phyloP scores from a whole-genome alignment of 1,284 basidiomycete species.

The Caloboletus inedulis region DNA sequence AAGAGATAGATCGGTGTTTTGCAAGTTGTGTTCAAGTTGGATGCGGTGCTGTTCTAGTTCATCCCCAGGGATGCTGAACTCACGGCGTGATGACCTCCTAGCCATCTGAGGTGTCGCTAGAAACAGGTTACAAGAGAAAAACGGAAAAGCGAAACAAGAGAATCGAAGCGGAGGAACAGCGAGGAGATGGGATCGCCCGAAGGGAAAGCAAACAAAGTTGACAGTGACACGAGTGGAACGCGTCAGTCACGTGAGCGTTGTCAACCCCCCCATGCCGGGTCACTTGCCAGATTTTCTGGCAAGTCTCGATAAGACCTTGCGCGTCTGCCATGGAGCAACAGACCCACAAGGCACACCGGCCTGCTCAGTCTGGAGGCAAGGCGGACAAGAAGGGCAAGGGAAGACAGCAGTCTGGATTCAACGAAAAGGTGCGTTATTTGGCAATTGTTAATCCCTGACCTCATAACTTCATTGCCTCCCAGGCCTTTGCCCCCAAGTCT shows the following conservation, averaged over 20 bases:
- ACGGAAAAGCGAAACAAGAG: conserved; percentile 14
- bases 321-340: conserved; percentile 54
- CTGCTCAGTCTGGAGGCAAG: conserved; percentile 69
- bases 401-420: conserved; percentile 75
- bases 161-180: conserved; percentile 2
- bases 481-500: conserved; percentile 95
- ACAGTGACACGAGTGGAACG: conserved; percentile 16
- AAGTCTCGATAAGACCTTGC: neutral
- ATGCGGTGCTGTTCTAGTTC: conserved; percentile 69
- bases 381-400: conserved; percentile 76
- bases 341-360: conserved; percentile 75
- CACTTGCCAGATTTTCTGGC: conserved; percentile 11
- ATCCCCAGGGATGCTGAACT: conserved; percentile 56
- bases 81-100: conserved; percentile 24
- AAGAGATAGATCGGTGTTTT: conserved; percentile 65
- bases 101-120: conserved; percentile 25
- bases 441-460: neutral
- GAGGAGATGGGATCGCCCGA: neutral
- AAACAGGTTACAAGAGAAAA: conserved; percentile 15
- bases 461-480: neutral
- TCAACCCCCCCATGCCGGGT: conserved; percentile 20
- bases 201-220: conserved; percentile 15
- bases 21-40: conserved; percentile 70
- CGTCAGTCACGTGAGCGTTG: conserved; percentile 30
- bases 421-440: conserved; percentile 73